phyloP scores from a whole-genome alignment of 2,329 filamentous ascomycete species.

The Xylariomycetidae sp. region DNA sequence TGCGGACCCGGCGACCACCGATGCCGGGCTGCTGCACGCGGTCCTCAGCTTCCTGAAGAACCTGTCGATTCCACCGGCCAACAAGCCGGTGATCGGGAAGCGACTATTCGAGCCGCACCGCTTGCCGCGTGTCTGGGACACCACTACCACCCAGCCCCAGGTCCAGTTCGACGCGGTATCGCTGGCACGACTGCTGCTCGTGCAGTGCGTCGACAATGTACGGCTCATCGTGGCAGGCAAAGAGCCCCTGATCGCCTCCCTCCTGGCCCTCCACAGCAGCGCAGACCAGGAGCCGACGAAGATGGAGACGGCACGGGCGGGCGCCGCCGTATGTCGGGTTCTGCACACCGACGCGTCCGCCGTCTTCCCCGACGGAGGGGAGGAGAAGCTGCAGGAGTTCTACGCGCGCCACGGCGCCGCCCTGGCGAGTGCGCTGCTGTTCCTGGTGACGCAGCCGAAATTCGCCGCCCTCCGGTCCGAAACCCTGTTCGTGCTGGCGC shows the following conservation, averaged over 20 bases:
- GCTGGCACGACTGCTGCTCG: constrained; percentile 49
- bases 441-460: constrained; percentile 50
- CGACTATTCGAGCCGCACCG: constrained; percentile 36
- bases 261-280: constrained; percentile 35
- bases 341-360: constrained; percentile 39
- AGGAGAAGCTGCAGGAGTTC: constrained; percentile 26
- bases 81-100: constrained; percentile 46
- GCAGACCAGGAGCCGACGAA: constrained; percentile 49
- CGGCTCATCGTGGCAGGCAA: constrained; percentile 38
- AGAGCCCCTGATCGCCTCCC: constrained; percentile 29
- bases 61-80: constrained; percentile 50
- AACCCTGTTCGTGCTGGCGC: constrained; percentile 55
- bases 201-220: constrained; percentile 47
- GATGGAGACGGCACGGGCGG: constrained; percentile 52
- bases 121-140: constrained; percentile 48
- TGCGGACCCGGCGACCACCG: constrained; percentile 28
- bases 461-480: constrained; percentile 56
- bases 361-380: constrained; percentile 1
- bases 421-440: constrained; percentile 38
- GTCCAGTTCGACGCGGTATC: constrained; percentile 56
- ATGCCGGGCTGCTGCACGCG: constrained; percentile 50
- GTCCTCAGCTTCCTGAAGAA: constrained; percentile 58
- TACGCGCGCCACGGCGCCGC: constrained; percentile 35
- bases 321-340: constrained; percentile 47
- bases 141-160: constrained; percentile 48